Evolutionary conservation across 495 filamentous ascomycete species (phyloP).

Genomic region (Penicillium simplicissimum): DNA sequence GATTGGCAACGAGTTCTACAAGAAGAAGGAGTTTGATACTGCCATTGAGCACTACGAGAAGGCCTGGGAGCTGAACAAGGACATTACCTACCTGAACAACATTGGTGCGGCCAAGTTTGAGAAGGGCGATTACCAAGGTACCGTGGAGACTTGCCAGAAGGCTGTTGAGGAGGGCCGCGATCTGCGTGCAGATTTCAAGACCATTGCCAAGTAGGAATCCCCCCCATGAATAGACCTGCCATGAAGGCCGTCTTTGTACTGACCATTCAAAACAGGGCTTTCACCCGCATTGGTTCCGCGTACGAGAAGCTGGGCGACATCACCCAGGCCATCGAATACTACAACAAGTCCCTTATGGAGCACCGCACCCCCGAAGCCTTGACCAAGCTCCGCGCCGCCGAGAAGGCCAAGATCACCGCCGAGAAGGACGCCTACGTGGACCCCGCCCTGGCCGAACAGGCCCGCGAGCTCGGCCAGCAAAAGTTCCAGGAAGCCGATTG

Average conservation of each 20-base stretch:
- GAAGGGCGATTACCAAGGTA: slow-evolving; percentile 86
- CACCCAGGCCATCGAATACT: slow-evolving; percentile 79
- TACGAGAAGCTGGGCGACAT: slow-evolving; percentile 89
- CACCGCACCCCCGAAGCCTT: slow-evolving; percentile 95
- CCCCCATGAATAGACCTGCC: neutral
- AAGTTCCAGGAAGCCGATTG: slow-evolving; percentile 98
- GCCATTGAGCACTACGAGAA: slow-evolving; percentile 95
- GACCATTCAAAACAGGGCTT: slow-evolving; percentile 52
- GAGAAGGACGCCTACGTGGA: slow-evolving; percentile 84
- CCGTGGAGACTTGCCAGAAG: slow-evolving; percentile 82
- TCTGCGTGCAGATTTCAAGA: slow-evolving; percentile 91
- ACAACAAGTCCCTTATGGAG: slow-evolving; percentile 91
- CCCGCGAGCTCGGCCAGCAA: slow-evolving; percentile 88
- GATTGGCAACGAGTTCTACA: slow-evolving; percentile 92
- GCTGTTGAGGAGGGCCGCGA: slow-evolving; percentile 86
- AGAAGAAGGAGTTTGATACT: slow-evolving; percentile 93
- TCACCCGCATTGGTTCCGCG: slow-evolving; percentile 83
- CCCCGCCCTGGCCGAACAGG: slow-evolving; percentile 90
- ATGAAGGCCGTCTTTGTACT: neutral
- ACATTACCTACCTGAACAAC: slow-evolving; percentile 97
- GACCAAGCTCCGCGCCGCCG: slow-evolving; percentile 87
- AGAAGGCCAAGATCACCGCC: slow-evolving; percentile 79
- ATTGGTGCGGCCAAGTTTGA: slow-evolving; percentile 92
- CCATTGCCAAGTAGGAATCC: slow-evolving; percentile 78
- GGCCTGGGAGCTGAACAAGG: slow-evolving; percentile 92